Percentiles rank a stretch among this genome's conserved stretches.
Evolutionary conservation across 1,284 basidiomycete species (phyloP).

Genomic region (Puccinia hordei): DNA sequence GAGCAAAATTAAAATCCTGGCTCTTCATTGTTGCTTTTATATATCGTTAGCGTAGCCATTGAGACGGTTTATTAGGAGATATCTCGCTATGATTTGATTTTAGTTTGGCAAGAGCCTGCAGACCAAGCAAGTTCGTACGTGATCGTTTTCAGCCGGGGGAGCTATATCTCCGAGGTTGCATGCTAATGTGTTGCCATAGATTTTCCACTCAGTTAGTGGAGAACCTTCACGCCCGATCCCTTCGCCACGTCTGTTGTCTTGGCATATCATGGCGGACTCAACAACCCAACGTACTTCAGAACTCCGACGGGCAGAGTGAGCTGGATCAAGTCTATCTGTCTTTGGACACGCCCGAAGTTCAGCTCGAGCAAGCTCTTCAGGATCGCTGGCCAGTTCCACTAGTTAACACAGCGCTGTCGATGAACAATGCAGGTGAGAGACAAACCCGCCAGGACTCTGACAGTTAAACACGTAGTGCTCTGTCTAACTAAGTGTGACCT

Average conservation of each 20-base stretch:
- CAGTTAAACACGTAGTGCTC: neutral
- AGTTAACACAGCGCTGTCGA: constrained; percentile 4
- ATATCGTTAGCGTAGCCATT: neutral
- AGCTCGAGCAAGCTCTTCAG: constrained; percentile 36
- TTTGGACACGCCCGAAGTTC: constrained; percentile 25
- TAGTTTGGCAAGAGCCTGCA: constrained; percentile 22
- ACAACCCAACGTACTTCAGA: neutral
- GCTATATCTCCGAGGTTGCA: neutral
- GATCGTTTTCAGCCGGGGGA: neutral
- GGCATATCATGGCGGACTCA: constrained; percentile 34
- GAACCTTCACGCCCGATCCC: neutral
- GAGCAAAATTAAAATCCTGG: neutral
- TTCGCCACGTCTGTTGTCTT: constrained; percentile 7
- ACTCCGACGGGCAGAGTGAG: no score
- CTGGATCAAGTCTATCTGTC: constrained; percentile 21
- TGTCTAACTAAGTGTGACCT: neutral
- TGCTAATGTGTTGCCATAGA: neutral
- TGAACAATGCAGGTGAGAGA: constrained; percentile 32
- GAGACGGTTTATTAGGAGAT: neutral
- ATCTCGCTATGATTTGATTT: constrained; percentile 20
- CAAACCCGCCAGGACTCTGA: neutral
- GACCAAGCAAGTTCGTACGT: constrained; percentile 17
- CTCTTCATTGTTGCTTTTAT: neutral
- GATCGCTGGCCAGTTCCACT: constrained; percentile 24
- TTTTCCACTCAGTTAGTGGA: constrained; percentile 9